These are phyloP conservation scores for Saccharomyces hybrid DNA, from an alignment of 1,139 yeast genomes.

Conservation along the genomic window DNA sequence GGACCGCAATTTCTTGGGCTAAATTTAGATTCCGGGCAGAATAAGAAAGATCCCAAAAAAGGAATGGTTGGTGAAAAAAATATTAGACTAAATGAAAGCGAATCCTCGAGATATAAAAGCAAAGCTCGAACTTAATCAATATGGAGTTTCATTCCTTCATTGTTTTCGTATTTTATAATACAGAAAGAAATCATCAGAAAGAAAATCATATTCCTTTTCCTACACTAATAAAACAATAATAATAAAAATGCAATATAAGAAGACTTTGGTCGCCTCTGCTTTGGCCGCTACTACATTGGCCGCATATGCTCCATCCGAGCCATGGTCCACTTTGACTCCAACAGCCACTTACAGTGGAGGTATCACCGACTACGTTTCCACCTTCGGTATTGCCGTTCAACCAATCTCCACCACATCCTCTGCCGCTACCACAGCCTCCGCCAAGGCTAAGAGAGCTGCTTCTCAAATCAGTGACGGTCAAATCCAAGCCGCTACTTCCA, in stretches of 20 bases:
- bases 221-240: conserved; percentile 19
- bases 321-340: conserved; percentile 71
- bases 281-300: too few species aligned
- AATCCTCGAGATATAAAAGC: not conserved
- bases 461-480: conserved; percentile 20
- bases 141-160: not conserved
- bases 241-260: too few species aligned
- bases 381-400: conserved; percentile 64
- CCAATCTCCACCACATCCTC: conserved; percentile 39
- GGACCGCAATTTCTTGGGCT: not conserved
- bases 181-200: not conserved
- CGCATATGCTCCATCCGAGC: too few species aligned
- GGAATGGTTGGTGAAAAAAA: not conserved
- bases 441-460: conserved; percentile 34
- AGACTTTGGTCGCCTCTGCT: too few species aligned
- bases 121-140: not conserved
- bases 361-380: conserved; percentile 48
- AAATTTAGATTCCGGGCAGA: not conserved
- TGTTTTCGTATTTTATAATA: not conserved
- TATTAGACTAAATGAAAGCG: not conserved
- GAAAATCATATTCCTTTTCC: not conserved
- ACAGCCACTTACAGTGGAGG: conserved; percentile 50
- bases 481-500: conserved; percentile 37
- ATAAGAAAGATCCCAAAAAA: not conserved
- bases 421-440: conserved; percentile 29